Evolutionary conservation across 805 yeast species (phyloP), one percentile per base, ranked within the genome.

Genomic region (Kodamaea leandrae): DNA sequence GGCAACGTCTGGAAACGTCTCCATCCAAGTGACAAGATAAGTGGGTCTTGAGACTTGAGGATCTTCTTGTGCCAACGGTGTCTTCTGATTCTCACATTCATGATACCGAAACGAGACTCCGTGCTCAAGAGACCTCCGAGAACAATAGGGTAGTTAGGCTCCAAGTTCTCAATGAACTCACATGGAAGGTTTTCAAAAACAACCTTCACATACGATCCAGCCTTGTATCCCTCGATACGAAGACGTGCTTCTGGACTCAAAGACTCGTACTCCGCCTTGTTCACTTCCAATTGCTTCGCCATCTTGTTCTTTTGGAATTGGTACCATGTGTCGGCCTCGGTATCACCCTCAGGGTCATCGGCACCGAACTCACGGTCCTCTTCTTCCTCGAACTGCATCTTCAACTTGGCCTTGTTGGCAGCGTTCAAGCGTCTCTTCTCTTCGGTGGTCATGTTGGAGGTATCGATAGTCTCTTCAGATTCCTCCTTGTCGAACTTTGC

Each of bases 31-130:
- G 98, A 91, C 36, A 93, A 61, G 41, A 93, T 88, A 50, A 95
- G 72, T 1, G 99, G 99, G 66, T 93, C 99, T 58, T 88, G 95
- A 7, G 97, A 80, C 64, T 93, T 93, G 54, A 93, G 72, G 44
- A 95, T 87, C 74, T 89, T 89, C 60, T 89, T 91, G 66, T 93
- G 97, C 99, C 99, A 93, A 71, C 99, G 82, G 61, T 93, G 99
- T 65, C 96, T 82, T 79, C 96, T 89, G 46, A 93, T 80, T 68
- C 98, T 80, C 36, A 87, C 96, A 58, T 87, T 91, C 68, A 89
- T 73, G 56, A 86, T 83, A 4, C 99, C 99, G 59, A 90, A 91
- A 57, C 95, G 76, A 43, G 89, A 84, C 60, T 93, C 99, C 4
- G 96, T 87, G 26, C 93, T 80, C 45, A 91, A 69, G 43, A 93